Evolutionary conservation across 352 stramenopile species (phyloP).

Genomic region (Globisporangium polare): DNA sequence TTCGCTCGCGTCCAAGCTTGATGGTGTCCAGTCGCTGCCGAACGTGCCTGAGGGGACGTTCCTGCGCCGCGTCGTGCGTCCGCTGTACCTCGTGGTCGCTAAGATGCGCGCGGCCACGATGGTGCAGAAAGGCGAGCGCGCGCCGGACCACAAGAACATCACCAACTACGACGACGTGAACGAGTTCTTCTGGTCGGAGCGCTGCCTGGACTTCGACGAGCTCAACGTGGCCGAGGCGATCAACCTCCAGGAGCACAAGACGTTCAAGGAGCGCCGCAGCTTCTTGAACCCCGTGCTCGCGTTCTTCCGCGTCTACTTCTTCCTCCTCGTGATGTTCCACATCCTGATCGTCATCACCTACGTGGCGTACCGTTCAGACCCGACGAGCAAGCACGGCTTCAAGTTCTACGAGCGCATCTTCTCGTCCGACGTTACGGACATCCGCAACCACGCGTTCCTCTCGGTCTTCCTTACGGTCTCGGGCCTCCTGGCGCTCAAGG

Average conservation of each 20-base stretch:
- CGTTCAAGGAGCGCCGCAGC: constrained; percentile 82
- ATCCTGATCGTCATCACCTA: constrained; percentile 76
- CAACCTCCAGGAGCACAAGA: constrained; percentile 66
- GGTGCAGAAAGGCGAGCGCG: constrained; percentile 18
- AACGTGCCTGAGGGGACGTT: constrained; percentile 71
- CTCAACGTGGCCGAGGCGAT: constrained; percentile 75
- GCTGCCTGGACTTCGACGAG: constrained; percentile 80
- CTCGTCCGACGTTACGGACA: constrained; percentile 50
- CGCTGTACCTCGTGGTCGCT: constrained; percentile 73
- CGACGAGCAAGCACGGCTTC: constrained; percentile 40
- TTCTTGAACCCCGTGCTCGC: constrained; percentile 76
- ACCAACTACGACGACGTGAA: constrained; percentile 91
- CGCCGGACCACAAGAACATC: constrained; percentile 81
- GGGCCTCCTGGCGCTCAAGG: constrained; percentile 57
- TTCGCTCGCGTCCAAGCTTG: constrained; percentile 68
- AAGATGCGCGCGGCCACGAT: constrained; percentile 50
- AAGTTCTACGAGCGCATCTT: constrained; percentile 78
- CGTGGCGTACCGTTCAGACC: constrained; percentile 70
- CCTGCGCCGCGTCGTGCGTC: constrained; percentile 63
- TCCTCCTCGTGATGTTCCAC: constrained; percentile 82
- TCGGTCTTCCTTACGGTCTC: constrained; percentile 70
- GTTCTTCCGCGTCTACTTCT: constrained; percentile 88
- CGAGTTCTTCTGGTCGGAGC: constrained; percentile 85
- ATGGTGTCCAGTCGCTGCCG: constrained; percentile 49
- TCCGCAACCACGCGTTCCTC: constrained; percentile 74